These are phyloP conservation scores for Simmondsia chinensis DNA, from an alignment of 148 eudicot species.

Conservation along the genomic window DNA sequence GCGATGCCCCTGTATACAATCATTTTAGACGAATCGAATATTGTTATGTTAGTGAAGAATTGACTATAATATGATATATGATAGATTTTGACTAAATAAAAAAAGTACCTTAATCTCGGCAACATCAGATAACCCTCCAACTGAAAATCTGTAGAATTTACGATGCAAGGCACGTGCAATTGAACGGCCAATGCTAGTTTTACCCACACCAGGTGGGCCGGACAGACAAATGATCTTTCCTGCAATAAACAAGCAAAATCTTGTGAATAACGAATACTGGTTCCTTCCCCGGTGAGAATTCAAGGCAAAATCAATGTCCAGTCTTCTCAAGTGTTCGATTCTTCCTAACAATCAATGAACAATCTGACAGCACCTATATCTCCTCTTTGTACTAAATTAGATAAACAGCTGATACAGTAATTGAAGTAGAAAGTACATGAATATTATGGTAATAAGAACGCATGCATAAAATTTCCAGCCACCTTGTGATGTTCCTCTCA, in stretches of 20 bases:
- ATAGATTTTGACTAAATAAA: not conserved
- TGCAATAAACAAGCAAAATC: conserved; percentile 12
- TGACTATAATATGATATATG: no score
- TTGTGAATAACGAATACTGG: no score
- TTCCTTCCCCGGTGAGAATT: no score
- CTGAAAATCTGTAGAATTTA: conserved; percentile 92
- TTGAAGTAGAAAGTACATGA: not conserved
- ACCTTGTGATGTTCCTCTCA: conserved; percentile 97
- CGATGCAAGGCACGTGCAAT: conserved; percentile 98
- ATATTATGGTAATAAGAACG: not conserved
- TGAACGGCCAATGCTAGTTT: conserved; percentile 98
- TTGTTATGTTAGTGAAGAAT: no score
- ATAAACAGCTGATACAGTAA: not conserved
- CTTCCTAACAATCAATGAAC: no score
- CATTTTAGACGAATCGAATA: not conserved
- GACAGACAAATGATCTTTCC: conserved; percentile 92
- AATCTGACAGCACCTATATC: no score
- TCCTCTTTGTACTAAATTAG: no score
- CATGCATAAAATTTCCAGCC: conserved; percentile 5
- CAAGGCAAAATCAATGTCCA: no score
- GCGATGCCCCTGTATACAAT: conserved; percentile 79
- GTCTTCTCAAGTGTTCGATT: no score
- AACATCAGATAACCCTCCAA: conserved; percentile 98
- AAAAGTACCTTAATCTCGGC: conserved; percentile 87
- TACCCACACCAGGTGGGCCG: conserved; percentile 99